A percentile compares a stretch with the other conserved stretches of the same genome.
Conservation (phyloP, 2,329 filamentous ascomycete species). For the Didymosphaeria variabile region DNA sequence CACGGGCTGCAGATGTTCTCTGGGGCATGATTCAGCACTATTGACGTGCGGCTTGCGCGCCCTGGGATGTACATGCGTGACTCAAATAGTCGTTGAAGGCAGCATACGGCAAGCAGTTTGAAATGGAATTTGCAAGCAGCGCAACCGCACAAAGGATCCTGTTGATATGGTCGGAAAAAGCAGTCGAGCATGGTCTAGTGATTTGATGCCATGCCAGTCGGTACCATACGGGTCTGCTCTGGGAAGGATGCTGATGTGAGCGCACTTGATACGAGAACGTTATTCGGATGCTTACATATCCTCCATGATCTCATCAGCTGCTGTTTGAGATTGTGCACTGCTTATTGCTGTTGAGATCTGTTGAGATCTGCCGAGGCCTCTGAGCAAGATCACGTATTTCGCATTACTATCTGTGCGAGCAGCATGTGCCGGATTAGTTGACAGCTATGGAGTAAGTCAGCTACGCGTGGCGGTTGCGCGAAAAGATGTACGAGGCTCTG, state of each 20-base stretch:
- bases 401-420: background rate
- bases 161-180: background rate
- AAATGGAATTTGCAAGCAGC: background rate
- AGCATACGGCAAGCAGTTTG: background rate
- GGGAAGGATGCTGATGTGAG: conserved; percentile 6
- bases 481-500: background rate
- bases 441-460: background rate
- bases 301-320: background rate
- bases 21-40: conserved; percentile 19
- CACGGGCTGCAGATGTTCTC: conserved; percentile 9
- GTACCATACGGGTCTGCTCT: background rate
- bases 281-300: background rate
- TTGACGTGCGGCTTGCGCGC: conserved; percentile 3
- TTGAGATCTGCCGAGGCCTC: background rate
- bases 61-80: conserved; percentile 14
- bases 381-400: background rate
- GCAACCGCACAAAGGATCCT: background rate
- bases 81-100: background rate
- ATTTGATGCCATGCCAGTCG: background rate
- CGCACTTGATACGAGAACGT: background rate
- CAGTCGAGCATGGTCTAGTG: background rate
- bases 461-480: background rate
- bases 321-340: background rate
- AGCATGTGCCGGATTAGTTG: background rate
- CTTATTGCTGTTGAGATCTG: background rate